Base-by-base conservation (phyloP, 306 rosid species). In the Rubus parviflorus region DNA sequence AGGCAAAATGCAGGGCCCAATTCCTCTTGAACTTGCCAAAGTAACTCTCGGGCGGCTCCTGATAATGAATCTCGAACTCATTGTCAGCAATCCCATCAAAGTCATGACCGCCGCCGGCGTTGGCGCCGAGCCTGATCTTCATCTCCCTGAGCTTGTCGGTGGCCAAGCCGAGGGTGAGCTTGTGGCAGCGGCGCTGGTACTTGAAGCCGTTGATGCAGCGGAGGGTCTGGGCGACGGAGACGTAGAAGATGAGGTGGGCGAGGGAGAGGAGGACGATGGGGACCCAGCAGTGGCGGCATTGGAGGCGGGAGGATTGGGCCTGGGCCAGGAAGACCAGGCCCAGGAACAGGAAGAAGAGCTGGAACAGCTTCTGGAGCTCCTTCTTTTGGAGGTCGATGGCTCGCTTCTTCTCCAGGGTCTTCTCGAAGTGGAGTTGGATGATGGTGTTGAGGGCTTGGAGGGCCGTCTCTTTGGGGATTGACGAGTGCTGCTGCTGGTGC, bases 111-210 rank as follows among this genome's bases (percentile, higher is more conserved):
- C 75, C 81, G 0, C 30, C 70, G 11, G 43, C 72, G 23, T 30
- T 40, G 30, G 65, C 61, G 16, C 30, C 30, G 5, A 82, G 51
- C 72, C 83, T 78, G 23, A 85, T 86, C 92, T 87, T 89, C 77
- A 94, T 78, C 81, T 89, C 91, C 57, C 98, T 79, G 46, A 94
- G 91, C 77, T 83, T 88, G 80, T 89, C 86, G 0, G 98, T 94
- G 15, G 98, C 98, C 37, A 90, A 74, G 1, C 89, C 97, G 1
- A 94, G 95, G 0, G 98, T 94, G 43, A 94, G 97, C 86, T 94
- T 92, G 83, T 94, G 98, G 85, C 98, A 94, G 11, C 97, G 87
- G 40, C 97, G 56, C 84, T 92, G 97, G 83, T 92, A 94, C 95
- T 94, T 92, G 92, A 94, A 94, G 8, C 87, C 98, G 35, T 94